A percentile compares a stretch with the other conserved stretches of the same genome.
phyloP scores from a whole-genome alignment of 768 basidiomycete genomes.

The Suillus alpinus region DNA sequence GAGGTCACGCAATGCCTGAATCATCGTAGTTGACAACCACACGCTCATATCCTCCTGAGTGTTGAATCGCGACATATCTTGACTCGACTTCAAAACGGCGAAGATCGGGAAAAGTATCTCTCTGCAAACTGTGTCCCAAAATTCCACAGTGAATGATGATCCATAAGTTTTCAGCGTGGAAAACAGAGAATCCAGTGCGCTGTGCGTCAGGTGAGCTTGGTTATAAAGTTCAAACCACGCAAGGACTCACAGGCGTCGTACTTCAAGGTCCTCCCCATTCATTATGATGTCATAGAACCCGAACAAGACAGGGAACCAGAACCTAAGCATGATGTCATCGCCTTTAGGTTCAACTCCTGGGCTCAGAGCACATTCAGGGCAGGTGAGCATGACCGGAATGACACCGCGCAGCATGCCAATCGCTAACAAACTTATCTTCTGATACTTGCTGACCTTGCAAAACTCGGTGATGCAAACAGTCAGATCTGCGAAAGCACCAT shows the following conservation, averaged over 20 bases:
- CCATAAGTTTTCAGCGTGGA: constrained; percentile 91
- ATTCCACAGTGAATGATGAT: constrained; percentile 77
- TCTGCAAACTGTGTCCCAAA: constrained; percentile 98
- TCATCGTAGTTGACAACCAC: constrained; percentile 99
- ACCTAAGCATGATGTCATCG: constrained; percentile 91
- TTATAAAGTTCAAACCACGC: not conserved
- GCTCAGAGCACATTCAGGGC: constrained; percentile 60
- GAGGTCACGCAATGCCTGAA: constrained; percentile 92
- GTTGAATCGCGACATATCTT: constrained; percentile 88
- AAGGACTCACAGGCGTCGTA: constrained; percentile 81
- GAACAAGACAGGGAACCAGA: constrained; percentile 95
- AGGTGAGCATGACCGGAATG: constrained; percentile 87
- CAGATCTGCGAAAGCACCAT: constrained; percentile 94
- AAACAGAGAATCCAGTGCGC: constrained; percentile 96
- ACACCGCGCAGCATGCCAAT: constrained; percentile 95
- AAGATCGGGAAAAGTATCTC: constrained; percentile 98
- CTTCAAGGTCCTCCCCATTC: constrained; percentile 98
- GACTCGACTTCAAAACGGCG: constrained; percentile 88
- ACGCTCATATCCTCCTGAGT: constrained; percentile 99
- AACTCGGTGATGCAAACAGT: constrained; percentile 98
- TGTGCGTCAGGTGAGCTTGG: constrained; percentile 31
- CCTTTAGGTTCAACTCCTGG: constrained; percentile 36
- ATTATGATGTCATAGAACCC: constrained; percentile 99
- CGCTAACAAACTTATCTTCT: constrained; percentile 94
- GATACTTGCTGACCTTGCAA: constrained; percentile 98